Percentiles rank a stretch among this genome's conserved stretches.
phyloP scores from a whole-genome alignment of 1,284 basidiomycete genomes.

The Cryptococcus hybrid region DNA sequence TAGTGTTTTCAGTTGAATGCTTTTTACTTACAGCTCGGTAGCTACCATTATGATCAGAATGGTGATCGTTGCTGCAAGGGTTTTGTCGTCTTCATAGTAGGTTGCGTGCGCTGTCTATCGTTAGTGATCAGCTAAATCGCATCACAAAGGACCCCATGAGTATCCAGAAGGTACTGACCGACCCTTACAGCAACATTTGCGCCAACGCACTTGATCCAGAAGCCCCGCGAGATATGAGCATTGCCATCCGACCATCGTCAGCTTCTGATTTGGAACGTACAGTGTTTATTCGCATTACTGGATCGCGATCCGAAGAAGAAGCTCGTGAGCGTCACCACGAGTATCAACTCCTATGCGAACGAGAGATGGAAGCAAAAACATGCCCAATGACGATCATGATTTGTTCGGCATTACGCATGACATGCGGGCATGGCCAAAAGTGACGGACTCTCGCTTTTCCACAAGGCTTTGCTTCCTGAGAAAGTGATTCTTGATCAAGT shows the following conservation, averaged over 20 bases:
- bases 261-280: slow-evolving; percentile 6
- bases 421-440: not conserved
- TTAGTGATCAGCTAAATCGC: not conserved
- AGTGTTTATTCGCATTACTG: slow-evolving; percentile 29
- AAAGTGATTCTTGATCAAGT: not conserved
- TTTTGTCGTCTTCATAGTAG: slow-evolving; percentile 33
- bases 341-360: not conserved
- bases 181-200: slow-evolving; percentile 16
- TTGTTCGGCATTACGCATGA: no score
- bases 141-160: slow-evolving; percentile 14
- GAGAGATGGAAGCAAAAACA: no score
- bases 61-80: slow-evolving; percentile 16
- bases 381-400: no score
- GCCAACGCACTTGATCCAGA: slow-evolving; percentile 10
- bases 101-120: slow-evolving; percentile 1
- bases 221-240: slow-evolving; percentile 1
- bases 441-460: not conserved
- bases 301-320: slow-evolving; percentile 19
- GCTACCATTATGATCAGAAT: slow-evolving; percentile 14
- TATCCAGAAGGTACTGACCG: slow-evolving; percentile 17
- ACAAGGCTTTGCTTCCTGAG: not conserved
- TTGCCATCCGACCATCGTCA: slow-evolving; percentile 12
- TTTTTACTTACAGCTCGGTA: slow-evolving; percentile 1
- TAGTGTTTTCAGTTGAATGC: slow-evolving; percentile 4
- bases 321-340: not conserved